Evolutionary conservation across 495 filamentous ascomycete genomes (phyloP), one percentile per base, ranked within the genome.

Genomic region (Aspergillus heteromorphus): DNA sequence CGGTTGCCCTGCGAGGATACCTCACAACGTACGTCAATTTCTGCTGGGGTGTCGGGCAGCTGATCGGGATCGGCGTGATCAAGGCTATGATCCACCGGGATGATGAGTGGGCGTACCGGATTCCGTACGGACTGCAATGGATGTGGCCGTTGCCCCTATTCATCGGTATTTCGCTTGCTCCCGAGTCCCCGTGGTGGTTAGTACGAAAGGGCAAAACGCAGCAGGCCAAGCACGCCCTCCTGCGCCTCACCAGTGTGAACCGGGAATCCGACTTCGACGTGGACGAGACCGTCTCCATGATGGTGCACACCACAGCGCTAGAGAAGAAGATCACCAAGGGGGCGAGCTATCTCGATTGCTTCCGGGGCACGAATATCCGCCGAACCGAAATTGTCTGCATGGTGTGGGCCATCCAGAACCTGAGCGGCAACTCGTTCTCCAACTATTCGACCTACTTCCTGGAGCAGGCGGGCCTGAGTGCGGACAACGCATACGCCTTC

Each of bases 101-200:
- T 2, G 81, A 84, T 48, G 62, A 86, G 61, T 87, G 85, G 85
- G 77, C 82, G 1, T 88, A 87, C 65, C 75, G 83, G 11, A 82
- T 85, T 53, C 84, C 85, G 0, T 91, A 88, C 56, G 83, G 82
- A 3, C 64, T 91, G 7, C 89, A 93, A 69, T 93, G 89, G 88
- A 87, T 93, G 79, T 93, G 87, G 87, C 87, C 88, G 0, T 62
- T 87, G 4, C 88, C 88, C 2, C 75, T 93, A 6, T 80, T 87
- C 51, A 74, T 89, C 54, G 87, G 84, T 20, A 84, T 89, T 53
- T 76, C 72, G 47, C 79, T 88, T 19, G 86, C 87, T 0, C 89
- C 89, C 3, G 89, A 93, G 66, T 84, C 79, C 0, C 89, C 89
- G 0, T 92, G 86, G 87, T 92, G 88, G 88, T 78, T 91, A 17